Percentiles rank a stretch among this genome's conserved stretches.
These are phyloP conservation scores for Gryganskiella cystojenkinii DNA, from an alignment of 192 early-diverging fungal genomes.

Conservation along the genomic window DNA sequence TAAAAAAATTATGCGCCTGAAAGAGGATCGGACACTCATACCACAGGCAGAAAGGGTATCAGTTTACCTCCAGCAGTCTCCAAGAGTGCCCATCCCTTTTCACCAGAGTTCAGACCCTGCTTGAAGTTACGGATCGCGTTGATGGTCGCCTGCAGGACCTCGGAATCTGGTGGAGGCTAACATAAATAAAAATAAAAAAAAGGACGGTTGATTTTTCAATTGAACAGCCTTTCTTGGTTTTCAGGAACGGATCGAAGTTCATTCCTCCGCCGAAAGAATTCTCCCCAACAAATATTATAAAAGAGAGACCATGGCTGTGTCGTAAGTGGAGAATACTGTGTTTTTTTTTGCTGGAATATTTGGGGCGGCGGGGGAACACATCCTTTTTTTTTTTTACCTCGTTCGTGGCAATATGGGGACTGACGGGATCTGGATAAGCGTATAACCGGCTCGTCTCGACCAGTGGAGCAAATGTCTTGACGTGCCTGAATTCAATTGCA, in stretches of 20 bases:
- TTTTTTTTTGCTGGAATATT: background rate
- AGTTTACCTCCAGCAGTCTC: constrained; percentile 83
- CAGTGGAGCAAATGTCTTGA: constrained; percentile 57
- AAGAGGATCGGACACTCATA: too few relatives aligned
- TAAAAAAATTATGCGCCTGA: too few relatives aligned
- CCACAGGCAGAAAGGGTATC: background rate
- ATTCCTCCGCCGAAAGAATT: too few relatives aligned
- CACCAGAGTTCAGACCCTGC: constrained; percentile 17
- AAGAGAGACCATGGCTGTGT: too few relatives aligned
- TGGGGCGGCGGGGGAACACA: background rate
- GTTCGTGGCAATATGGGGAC: constrained; percentile 76
- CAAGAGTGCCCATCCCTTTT: constrained; percentile 64
- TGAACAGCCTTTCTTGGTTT: background rate
- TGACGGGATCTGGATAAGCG: constrained; percentile 77
- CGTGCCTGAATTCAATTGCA: constrained; percentile 58
- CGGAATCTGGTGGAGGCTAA: constrained; percentile 58
- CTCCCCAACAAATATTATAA: background rate
- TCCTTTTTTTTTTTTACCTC: constrained; percentile 47
- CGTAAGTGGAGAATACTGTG: too few relatives aligned
- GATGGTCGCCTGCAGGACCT: constrained; percentile 55
- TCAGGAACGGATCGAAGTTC: too few relatives aligned
- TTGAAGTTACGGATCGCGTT: constrained; percentile 49
- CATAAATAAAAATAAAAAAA: background rate
- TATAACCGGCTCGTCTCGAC: constrained; percentile 63
- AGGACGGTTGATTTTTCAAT: background rate